Evolutionary conservation across 192 early-diverging fungal genomes (phyloP).

Genomic region (Coemansia sp.): DNA sequence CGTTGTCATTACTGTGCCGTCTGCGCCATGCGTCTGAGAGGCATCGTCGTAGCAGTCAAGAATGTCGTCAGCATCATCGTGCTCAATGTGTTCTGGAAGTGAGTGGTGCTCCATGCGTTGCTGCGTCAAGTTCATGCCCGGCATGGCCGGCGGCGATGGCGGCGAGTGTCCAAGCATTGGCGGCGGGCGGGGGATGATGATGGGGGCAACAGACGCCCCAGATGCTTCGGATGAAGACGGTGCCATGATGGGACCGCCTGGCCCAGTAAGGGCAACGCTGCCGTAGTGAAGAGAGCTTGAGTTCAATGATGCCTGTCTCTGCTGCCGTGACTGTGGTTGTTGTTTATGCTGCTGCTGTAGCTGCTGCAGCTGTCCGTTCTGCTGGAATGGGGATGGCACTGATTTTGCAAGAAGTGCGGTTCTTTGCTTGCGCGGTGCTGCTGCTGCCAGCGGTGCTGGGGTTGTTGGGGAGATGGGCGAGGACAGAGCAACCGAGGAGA

Average conservation of each 20-base stretch:
- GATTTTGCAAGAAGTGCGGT: conserved; percentile 3
- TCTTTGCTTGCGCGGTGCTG: conserved; percentile 4
- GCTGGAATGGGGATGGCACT: background rate
- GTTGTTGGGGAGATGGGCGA: conserved; percentile 6
- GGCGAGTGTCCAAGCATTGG: background rate
- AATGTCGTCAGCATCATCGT: conserved; percentile 32
- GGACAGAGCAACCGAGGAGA: conserved; percentile 8
- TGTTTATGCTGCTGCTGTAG: background rate
- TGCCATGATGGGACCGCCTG: background rate
- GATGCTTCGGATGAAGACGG: background rate
- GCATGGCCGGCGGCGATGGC: background rate
- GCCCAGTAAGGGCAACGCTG: background rate
- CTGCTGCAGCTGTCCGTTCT: background rate
- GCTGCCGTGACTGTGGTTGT: too few relatives aligned
- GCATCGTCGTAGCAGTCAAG: conserved; percentile 32
- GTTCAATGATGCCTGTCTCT: background rate
- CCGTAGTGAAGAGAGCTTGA: background rate
- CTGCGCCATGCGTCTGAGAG: conserved; percentile 10
- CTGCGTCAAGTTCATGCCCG: background rate
- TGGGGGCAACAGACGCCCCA: background rate
- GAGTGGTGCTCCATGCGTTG: conserved; percentile 27
- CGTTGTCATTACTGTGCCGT: conserved; percentile 41
- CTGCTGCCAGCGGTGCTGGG: background rate
- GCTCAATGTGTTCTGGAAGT: conserved; percentile 31
- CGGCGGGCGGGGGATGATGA: background rate